Evolutionary conservation across 139 green algal genomes (phyloP).

Genomic region (Asterochloris erici): DNA sequence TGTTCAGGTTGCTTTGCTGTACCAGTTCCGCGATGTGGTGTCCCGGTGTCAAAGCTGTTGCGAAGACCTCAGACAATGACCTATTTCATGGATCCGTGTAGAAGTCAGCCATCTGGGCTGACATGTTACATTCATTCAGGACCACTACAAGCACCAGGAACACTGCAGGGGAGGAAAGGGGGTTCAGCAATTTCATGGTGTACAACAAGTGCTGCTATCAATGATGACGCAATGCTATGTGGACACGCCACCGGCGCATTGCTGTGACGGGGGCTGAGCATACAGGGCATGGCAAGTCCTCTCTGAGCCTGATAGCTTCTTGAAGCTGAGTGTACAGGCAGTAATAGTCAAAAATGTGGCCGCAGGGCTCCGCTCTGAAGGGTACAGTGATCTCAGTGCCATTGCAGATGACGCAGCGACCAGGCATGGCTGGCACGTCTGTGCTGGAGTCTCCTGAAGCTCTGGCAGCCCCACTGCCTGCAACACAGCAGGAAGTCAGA

Average conservation of each 20-base stretch:
- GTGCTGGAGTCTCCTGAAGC: background rate
- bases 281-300: constrained; percentile 25
- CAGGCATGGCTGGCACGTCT: background rate
- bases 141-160: no score
- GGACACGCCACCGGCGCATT: constrained; percentile 26
- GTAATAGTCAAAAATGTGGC: constrained; percentile 89
- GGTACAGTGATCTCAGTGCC: constrained; percentile 43
- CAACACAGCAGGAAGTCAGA: background rate
- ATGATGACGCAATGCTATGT: no score
- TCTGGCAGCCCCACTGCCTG: background rate
- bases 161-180: no score
- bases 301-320: constrained; percentile 8
- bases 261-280: constrained; percentile 30
- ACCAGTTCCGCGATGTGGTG: no score
- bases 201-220: no score
- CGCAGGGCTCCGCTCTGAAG: constrained; percentile 72
- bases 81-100: no score
- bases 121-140: no score
- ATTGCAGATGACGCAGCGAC: constrained; percentile 50
- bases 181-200: no score
- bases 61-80: no score
- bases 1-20: no score
- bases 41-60: no score
- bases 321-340: constrained; percentile 59
- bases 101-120: no score